phyloP scores from a whole-genome alignment of 2,329 filamentous ascomycete genomes.

The Scorias spongiosa region DNA sequence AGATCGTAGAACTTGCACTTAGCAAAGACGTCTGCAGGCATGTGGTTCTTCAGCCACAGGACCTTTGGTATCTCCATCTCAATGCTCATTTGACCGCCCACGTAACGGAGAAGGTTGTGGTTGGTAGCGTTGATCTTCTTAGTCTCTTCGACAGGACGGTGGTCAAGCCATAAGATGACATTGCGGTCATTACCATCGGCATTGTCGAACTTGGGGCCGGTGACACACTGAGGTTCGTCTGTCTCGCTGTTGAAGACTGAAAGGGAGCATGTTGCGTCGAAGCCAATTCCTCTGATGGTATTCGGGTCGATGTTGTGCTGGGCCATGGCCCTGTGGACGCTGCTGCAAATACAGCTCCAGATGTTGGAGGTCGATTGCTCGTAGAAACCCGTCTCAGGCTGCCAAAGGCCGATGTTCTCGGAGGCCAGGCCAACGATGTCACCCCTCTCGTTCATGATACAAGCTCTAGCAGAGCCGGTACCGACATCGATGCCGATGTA shows the following conservation, averaged over 20 bases:
- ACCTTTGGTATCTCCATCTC: conserved; percentile 99
- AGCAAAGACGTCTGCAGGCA: conserved; percentile 79
- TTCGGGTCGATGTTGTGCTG: conserved; percentile 65
- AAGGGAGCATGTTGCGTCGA: conserved; percentile 97
- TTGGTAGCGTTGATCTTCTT: conserved; percentile 83
- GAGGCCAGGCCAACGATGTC: conserved; percentile 57
- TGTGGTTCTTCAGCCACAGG: conserved; percentile 95
- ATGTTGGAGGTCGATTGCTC: conserved; percentile 98
- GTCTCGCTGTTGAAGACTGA: conserved; percentile 80
- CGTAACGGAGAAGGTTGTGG: conserved; percentile 88
- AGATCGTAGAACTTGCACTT: conserved; percentile 96
- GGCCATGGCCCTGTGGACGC: conserved; percentile 66
- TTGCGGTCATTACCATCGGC: conserved; percentile 75
- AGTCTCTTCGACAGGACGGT: conserved; percentile 80
- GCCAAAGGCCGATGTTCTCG: conserved; percentile 38
- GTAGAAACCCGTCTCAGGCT: conserved; percentile 40
- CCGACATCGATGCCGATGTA: conserved; percentile 89
- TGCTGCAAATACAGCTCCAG: conserved; percentile 85
- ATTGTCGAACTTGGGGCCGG: conserved; percentile 66
- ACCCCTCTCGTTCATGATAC: conserved; percentile 81
- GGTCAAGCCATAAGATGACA: conserved; percentile 93
- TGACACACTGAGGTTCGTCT: conserved; percentile 81
- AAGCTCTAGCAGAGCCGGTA: conserved; percentile 86
- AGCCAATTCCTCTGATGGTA: conserved; percentile 78
- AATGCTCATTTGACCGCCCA: conserved; percentile 95